Conservation (phyloP, 1,284 basidiomycete species). For the Kwoniella shivajii region DNA sequence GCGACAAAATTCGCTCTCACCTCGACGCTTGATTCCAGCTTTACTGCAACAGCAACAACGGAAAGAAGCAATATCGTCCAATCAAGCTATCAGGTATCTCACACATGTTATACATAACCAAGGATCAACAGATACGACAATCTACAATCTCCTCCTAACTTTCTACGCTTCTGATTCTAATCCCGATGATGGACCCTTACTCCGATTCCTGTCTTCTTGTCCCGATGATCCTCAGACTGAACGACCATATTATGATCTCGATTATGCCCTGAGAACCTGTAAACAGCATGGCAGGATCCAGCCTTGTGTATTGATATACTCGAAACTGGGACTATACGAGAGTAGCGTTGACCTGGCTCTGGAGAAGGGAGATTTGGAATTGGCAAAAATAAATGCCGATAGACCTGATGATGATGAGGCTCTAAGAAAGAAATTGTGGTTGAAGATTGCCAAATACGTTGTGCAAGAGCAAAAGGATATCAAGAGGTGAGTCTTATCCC, state of each 20-base stretch:
- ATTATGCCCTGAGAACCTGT: slow-evolving; percentile 92
- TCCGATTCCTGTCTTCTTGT: slow-evolving; percentile 82
- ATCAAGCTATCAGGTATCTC: slow-evolving; percentile 87
- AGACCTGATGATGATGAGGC: slow-evolving; percentile 86
- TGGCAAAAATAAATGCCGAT: slow-evolving; percentile 91
- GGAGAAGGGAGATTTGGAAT: slow-evolving; percentile 86
- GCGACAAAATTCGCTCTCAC: slow-evolving; percentile 75
- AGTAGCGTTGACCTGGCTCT: slow-evolving; percentile 94
- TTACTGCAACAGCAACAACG: slow-evolving; percentile 73
- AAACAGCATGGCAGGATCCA: slow-evolving; percentile 78
- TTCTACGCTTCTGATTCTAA: slow-evolving; percentile 66
- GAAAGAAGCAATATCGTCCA: slow-evolving; percentile 54
- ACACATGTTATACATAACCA: slow-evolving; percentile 71
- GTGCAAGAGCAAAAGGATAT: slow-evolving; percentile 97
- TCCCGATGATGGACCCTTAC: slow-evolving; percentile 74
- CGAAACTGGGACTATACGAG: slow-evolving; percentile 96
- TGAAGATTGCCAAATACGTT: slow-evolving; percentile 95
- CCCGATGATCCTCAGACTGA: slow-evolving; percentile 79
- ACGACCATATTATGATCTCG: slow-evolving; percentile 92
- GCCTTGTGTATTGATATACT: slow-evolving; percentile 94
- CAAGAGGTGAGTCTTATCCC: slow-evolving; percentile 72
- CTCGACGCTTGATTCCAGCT: slow-evolving; percentile 84
- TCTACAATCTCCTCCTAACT: slow-evolving; percentile 93
- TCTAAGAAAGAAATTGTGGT: slow-evolving; percentile 91
- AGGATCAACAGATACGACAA: slow-evolving; percentile 77